Conservation (phyloP, 495 filamentous ascomycete genomes). For the Penicillium egyptiacum region DNA sequence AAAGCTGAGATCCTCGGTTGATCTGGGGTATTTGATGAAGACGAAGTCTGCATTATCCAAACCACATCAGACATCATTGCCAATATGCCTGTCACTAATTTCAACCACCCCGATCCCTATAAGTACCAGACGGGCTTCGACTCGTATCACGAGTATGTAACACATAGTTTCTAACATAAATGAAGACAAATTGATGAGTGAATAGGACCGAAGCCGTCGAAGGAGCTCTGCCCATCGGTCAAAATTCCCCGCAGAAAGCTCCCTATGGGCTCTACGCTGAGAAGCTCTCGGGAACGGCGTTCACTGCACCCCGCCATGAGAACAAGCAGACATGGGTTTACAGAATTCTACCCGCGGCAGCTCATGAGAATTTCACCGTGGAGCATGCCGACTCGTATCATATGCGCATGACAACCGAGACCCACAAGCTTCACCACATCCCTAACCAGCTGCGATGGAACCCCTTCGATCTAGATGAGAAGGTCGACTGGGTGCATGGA, state of each 20-base stretch:
- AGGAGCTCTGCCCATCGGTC: conserved; percentile 62
- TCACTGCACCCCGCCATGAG: conserved; percentile 85
- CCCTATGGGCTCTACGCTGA: conserved; percentile 85
- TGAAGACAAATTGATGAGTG: conserved; percentile 10
- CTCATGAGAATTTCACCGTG: conserved; percentile 71
- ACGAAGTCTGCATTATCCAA: conserved; percentile 3
- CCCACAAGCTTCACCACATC: conserved; percentile 59
- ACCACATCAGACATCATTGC: conserved; percentile 2
- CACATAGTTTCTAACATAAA: neutral
- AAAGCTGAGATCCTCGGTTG: neutral
- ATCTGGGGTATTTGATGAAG: neutral
- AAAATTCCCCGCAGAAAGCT: conserved; percentile 87
- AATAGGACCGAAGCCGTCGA: conserved; percentile 52
- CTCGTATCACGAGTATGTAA: conserved; percentile 58
- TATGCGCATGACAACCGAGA: conserved; percentile 48
- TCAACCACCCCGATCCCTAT: conserved; percentile 56
- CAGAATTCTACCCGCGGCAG: conserved; percentile 78
- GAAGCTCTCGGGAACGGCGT: conserved; percentile 91
- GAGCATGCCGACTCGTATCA: conserved; percentile 55
- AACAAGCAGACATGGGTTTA: conserved; percentile 97
- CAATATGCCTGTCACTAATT: conserved; percentile 56
- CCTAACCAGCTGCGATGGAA: conserved; percentile 93
- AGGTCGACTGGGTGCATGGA: conserved; percentile 76
- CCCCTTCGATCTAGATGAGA: conserved; percentile 75
- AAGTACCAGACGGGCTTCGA: conserved; percentile 58